Conservation (phyloP, 306 rosid genomes). For the Nissolia schottii region DNA sequence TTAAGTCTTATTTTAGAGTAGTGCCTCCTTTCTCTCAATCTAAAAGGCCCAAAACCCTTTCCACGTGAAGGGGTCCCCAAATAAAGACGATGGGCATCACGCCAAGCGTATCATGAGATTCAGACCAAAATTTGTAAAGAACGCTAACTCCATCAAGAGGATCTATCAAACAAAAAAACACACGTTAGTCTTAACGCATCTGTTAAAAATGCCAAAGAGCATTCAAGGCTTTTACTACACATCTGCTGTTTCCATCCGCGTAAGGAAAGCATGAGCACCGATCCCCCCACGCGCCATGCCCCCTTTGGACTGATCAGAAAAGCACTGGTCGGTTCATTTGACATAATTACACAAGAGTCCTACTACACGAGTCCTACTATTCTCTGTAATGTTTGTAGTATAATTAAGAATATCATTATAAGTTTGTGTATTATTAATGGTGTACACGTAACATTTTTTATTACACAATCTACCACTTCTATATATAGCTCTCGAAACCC, state of each 20-base stretch:
- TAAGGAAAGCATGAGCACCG: constrained; percentile 42
- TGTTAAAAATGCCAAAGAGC: neutral
- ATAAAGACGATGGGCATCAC: neutral
- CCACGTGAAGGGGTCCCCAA: neutral
- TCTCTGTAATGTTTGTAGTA: no score
- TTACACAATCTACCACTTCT: no score
- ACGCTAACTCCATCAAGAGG: neutral
- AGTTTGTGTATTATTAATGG: no score
- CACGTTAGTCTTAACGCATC: neutral
- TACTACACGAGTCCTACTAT: no score
- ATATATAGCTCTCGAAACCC: neutral
- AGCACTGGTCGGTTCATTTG: neutral
- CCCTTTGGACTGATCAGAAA: neutral
- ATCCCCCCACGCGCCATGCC: no score
- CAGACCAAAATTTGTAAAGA: neutral
- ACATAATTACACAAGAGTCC: no score
- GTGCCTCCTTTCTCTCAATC: neutral
- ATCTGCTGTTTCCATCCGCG: neutral
- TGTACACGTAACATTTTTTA: no score
- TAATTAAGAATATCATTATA: no score
- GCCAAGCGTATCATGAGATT: neutral
- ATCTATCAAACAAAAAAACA: neutral
- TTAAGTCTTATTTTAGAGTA: no score
- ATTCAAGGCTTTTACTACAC: neutral
- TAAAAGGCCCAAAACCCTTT: neutral